Base-by-base conservation (phyloP, 176 grass and related monocot genomes). In the Thinopyrum elongatum region DNA sequence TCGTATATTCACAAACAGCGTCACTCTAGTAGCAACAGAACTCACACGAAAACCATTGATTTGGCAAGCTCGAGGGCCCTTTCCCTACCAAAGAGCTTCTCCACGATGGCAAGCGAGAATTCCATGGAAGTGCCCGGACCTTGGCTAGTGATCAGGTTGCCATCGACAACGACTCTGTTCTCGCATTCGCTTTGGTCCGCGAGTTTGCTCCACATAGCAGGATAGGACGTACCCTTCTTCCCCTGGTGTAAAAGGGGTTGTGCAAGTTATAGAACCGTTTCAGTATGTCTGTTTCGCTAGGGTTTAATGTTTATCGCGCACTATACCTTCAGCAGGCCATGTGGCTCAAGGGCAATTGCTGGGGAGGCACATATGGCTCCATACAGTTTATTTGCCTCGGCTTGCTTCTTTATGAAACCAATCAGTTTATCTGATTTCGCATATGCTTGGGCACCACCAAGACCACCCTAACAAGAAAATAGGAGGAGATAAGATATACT, bases 301-400 rank as follows among this genome's bases (percentile, higher is more conserved):
- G 15, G 60, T 21, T 3, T 12, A 46, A 17, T 70, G 72, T 64
- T 67, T 47, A 17, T 75, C 23, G 53, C 2, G 19, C 53, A 8
- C 8, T 58, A 57, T 87, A 95, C 93, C 89, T 95, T 95, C n/a
- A 92, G 86, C 22, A 95, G 67, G 16, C 90, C 90, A 81, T 91
- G 90, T 30, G 93, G 79, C 67, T 95, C 90, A 46, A 95, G 84
- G 42, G 89, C 90, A 44, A 95, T 95, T 21, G 93, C 90, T 49
- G 90, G 93, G 31, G 90, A 95, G 39, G 93, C 93, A 80, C 93
- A 95, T 82, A 95, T 95, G 14, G 93, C 93, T 25, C 90, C 93
- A 70, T 95, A 95, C 57, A 89, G 85, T 83, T 85, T 95, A 65
- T 70, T 87, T 13, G 86, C 82, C 75, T 89, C 88, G 3, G 88